Base-by-base conservation (phyloP, 139 green algal species). In the Ettlia oleoabundans region DNA sequence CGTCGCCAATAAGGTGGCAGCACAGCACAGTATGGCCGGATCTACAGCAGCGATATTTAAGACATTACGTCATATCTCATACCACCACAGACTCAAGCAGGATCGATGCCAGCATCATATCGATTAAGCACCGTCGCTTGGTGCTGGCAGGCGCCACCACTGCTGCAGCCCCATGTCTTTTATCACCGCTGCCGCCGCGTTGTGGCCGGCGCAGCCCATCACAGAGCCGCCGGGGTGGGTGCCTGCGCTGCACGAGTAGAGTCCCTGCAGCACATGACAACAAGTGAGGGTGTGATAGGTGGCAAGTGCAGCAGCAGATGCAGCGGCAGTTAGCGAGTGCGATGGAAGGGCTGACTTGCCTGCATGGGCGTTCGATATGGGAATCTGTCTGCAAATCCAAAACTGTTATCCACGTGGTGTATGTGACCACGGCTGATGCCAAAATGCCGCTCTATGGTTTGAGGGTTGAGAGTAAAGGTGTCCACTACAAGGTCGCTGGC, bases 371-470 rank as follows among this genome's bases (percentile, higher is more conserved):
- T 82, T 24, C 67, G 19, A 76, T 90, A 90, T 3, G 90, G 88
- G 51, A 93, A 89, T 18, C 90, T 68, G 51, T 93, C 75, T 65
- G 83, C 70, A 66, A 91, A 91, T 0, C 82, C 87, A 51, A 90
- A 88, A 37, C 72, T 51, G 67, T 93, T 93, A 78, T 93, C 86
- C 4, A 93, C 71, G 78, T 93, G 90, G 73, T 93, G 90, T 26
- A 93, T 93, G 64, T 93, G 90, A 24, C 90, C 89, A 1, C 78
- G 2, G 68, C 9, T 82, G 71, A 93, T 93, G 22, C 90, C 90
- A 89, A 93, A 93, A 65, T 93, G 75, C 3, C 21, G 55, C 81
- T 93, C 89, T 19, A 93, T 88, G 52, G 83, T 86, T 9, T 85
- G 85, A 0, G 90, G 89, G 1, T 86, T 90, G 5, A 93, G 76